Evolutionary conservation across 306 rosid genomes (phyloP), one percentile per base, ranked within the genome.

Genomic region (Pyrus bretschneideri): DNA sequence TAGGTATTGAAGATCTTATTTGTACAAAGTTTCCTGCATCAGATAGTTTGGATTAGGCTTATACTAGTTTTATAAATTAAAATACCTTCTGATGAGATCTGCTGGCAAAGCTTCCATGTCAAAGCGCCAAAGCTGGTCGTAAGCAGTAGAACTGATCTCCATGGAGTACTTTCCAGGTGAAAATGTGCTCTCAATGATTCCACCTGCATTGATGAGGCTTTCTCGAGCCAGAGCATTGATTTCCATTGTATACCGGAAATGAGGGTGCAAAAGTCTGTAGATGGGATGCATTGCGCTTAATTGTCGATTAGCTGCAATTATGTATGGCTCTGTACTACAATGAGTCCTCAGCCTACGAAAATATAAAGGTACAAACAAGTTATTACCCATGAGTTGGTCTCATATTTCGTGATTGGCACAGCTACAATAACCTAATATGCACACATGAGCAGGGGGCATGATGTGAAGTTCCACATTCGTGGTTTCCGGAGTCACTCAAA

Each of bases 181-280:
- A 63, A 85, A 85, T 8, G 75, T 10, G 0, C 15, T 68, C 60
- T 85, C 88, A n/a, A 85, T 85, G 55, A 62, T 44, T n/a, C 85
- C 85, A 22, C 49, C 85, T 8, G 83, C 85, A 70, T 85, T 81
- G 33, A 85, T 55, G 18, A 85, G 88, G 18, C 63, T 49, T 61
- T 71, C 73, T 12, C 88, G 78, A 4, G 81, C 88, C 9, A 79
- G 64, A 15, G 88, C 83, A 64, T 81, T 84, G 79, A 81, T 84
- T 70, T 84, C 85, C 81, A 84, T 64, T 12, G 87, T 85, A 31
- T 81, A 85, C 57, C 88, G 67, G 25, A 85, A 85, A 75, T 85
- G 88, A 75, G 88, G 88, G 35, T 46, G 88, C 57, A 85, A 27
- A 51, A 85, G 73, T 69, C 84, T 81, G 31, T 75, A 78, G 51